These are phyloP conservation scores for Excoecaria agallocha DNA, from an alignment of 345 rosid species.

Conservation along the genomic window DNA sequence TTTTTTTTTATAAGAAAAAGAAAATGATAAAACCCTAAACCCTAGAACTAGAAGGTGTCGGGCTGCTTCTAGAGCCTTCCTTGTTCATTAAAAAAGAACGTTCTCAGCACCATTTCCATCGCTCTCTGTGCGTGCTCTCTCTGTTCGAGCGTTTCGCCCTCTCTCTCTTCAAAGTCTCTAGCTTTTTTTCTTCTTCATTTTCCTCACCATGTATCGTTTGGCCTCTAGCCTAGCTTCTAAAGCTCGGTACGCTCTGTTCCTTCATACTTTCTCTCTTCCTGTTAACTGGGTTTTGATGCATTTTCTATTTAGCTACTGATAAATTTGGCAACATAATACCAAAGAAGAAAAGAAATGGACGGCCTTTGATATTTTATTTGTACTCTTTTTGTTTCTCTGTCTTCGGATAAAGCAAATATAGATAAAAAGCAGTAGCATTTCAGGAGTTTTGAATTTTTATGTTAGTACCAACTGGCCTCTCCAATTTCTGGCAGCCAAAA, in stretches of 20 bases:
- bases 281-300: neutral
- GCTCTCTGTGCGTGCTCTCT: neutral
- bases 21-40: slow-evolving; percentile 56
- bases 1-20: neutral
- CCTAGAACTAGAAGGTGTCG: slow-evolving; percentile 30
- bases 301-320: slow-evolving; percentile 9
- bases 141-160: neutral
- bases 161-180: neutral
- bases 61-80: slow-evolving; percentile 57
- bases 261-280: neutral
- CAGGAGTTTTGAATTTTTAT: neutral
- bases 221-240: slow-evolving; percentile 63
- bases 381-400: neutral
- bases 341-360: neutral
- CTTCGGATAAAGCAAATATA: too few relatives aligned
- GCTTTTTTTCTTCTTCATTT: neutral
- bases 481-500: neutral
- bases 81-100: slow-evolving; percentile 8
- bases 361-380: neutral
- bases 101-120: too few relatives aligned
- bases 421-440: neutral
- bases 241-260: slow-evolving; percentile 38
- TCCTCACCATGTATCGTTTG: slow-evolving; percentile 53
- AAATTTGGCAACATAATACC: neutral
- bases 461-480: neutral